Evolutionary conservation across 805 yeast genomes (phyloP).

Genomic region (Kodamaea nitidulidarum): DNA sequence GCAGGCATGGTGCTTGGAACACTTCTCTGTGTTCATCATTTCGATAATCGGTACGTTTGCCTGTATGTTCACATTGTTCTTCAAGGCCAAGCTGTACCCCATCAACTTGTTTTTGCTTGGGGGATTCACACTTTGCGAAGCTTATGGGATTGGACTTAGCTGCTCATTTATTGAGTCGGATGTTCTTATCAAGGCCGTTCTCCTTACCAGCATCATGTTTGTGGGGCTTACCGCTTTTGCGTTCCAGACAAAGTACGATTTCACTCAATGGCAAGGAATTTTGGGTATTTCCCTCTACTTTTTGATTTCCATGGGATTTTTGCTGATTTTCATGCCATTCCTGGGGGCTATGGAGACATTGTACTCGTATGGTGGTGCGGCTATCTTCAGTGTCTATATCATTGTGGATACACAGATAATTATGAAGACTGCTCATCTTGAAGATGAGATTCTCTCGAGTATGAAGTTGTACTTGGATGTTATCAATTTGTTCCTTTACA

Average conservation of each 20-base stretch:
- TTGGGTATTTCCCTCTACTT: conserved; percentile 56
- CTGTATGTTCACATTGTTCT: conserved; percentile 57
- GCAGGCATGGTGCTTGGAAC: conserved; percentile 51
- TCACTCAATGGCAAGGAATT: conserved; percentile 62
- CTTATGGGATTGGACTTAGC: conserved; percentile 65
- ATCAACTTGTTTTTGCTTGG: conserved; percentile 55
- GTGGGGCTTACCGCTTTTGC: conserved; percentile 77
- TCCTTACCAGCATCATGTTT: conserved; percentile 66
- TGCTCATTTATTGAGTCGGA: conserved; percentile 60
- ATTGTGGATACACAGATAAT: conserved; percentile 79
- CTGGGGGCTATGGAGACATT: conserved; percentile 54
- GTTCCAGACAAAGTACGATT: conserved; percentile 71
- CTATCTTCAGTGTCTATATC: conserved; percentile 67
- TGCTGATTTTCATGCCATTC: conserved; percentile 61
- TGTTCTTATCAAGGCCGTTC: conserved; percentile 65
- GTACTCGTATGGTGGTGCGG: conserved; percentile 71
- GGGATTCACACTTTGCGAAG: conserved; percentile 70
- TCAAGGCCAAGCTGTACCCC: conserved; percentile 68
- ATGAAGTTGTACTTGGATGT: conserved; percentile 77
- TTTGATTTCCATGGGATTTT: conserved; percentile 66
- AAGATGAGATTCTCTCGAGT: conserved; percentile 82
- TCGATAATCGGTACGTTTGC: conserved; percentile 59
- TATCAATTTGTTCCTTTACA: conserved; percentile 72
- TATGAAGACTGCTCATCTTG: conserved; percentile 70
- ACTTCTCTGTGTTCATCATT: conserved; percentile 57